Conservation (phyloP, 2,329 filamentous ascomycete species). For the Trichophyton simii region DNA sequence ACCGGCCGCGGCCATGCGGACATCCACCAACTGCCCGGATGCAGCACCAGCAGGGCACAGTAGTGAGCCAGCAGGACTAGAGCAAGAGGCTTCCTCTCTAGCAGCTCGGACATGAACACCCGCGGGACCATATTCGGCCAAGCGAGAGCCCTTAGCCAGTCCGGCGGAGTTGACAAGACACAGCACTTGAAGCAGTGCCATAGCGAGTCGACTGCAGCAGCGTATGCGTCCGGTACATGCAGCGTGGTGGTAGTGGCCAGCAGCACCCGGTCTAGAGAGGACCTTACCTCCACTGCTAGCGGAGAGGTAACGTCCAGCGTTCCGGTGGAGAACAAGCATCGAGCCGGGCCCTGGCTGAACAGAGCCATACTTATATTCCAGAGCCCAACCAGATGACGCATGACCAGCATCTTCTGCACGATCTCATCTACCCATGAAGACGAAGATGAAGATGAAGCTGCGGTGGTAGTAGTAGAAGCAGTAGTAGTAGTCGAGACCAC, state of each 20-base stretch:
- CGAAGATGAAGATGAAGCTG: no score
- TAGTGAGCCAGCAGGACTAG: conserved; percentile 53
- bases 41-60: conserved; percentile 49
- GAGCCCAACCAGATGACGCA: conserved; percentile 6
- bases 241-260: not conserved
- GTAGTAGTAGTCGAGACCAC: not conserved
- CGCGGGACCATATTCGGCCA: conserved; percentile 52
- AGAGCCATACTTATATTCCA: conserved; percentile 5
- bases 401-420: conserved; percentile 4
- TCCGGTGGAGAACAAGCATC: not conserved
- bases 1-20: conserved; percentile 54
- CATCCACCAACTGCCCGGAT: conserved; percentile 55
- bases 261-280: not conserved
- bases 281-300: not conserved
- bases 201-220: conserved; percentile 13
- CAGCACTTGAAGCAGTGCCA: conserved; percentile 13
- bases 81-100: conserved; percentile 47
- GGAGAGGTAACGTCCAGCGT: not conserved
- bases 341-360: not conserved
- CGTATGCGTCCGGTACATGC: conserved; percentile 9
- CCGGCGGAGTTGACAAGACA: conserved; percentile 10
- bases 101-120: conserved; percentile 50
- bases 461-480: not conserved
- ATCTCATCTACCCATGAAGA: not conserved
- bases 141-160: conserved; percentile 35